Evolutionary conservation across 371 early-diverging fungal genomes (phyloP).

Genomic region (Circinella umbellata): DNA sequence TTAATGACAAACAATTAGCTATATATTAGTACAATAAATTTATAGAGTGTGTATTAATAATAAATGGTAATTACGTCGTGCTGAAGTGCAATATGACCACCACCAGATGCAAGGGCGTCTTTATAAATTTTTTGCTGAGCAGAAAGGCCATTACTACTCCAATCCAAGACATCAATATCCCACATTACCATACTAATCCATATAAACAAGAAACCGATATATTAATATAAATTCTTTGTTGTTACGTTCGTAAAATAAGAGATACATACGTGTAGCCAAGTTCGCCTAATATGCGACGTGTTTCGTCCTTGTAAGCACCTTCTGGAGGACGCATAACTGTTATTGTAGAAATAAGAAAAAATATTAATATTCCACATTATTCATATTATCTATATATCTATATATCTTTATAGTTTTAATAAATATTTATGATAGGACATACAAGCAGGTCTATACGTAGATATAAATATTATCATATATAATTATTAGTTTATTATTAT

Average conservation of each 20-base stretch:
- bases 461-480: neutral
- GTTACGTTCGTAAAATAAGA: no score
- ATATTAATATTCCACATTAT: neutral
- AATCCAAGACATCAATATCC: slow-evolving; percentile 64
- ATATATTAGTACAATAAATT: neutral
- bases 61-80: slow-evolving; percentile 33
- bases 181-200: slow-evolving; percentile 43
- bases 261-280: slow-evolving; percentile 47
- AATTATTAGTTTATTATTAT: neutral
- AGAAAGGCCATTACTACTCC: slow-evolving; percentile 30
- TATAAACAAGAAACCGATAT: neutral
- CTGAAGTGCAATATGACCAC: slow-evolving; percentile 48
- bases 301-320: slow-evolving; percentile 41
- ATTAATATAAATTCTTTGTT: neutral
- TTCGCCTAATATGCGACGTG: slow-evolving; percentile 41
- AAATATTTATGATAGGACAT: slow-evolving; percentile 7
- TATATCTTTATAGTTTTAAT: neutral
- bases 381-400: neutral
- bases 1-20: neutral
- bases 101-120: slow-evolving; percentile 12
- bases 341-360: neutral
- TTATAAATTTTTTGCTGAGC: slow-evolving; percentile 23
- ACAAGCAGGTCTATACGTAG: slow-evolving; percentile 36
- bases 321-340: slow-evolving; percentile 55
- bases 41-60: no score